Evolutionary conservation across 2,329 filamentous ascomycete genomes (phyloP).

Genomic region (Trichoderma oligosporum): DNA sequence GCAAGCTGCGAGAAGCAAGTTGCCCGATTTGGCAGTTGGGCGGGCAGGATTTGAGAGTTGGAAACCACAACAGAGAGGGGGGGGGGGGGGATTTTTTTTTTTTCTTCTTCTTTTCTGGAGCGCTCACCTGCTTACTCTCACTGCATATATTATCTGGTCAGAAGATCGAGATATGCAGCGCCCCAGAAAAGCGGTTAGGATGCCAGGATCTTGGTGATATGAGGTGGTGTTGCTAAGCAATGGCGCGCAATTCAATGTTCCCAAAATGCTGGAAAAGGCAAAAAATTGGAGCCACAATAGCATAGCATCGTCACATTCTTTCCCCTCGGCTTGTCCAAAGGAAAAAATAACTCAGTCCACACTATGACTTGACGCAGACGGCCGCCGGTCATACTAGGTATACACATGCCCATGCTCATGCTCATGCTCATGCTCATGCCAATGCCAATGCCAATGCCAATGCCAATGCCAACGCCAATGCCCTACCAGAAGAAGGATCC

Average conservation of each 20-base stretch:
- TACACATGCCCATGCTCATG: neutral
- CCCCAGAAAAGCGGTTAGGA: slow-evolving; percentile 13
- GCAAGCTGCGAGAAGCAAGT: neutral
- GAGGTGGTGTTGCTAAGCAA: slow-evolving; percentile 1
- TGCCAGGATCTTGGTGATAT: slow-evolving; percentile 12
- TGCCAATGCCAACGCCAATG: neutral
- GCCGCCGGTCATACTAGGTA: no score
- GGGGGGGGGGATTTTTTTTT: no score
- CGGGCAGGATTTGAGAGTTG: slow-evolving; percentile 6
- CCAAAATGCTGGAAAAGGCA: neutral
- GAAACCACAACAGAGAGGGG: neutral
- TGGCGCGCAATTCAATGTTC: neutral
- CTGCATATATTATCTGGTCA: slow-evolving; percentile 16
- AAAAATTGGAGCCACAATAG: slow-evolving; percentile 10
- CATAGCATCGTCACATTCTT: slow-evolving; percentile 15
- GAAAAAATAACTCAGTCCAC: slow-evolving; percentile 12
- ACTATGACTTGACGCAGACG: neutral
- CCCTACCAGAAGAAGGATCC: slow-evolving; percentile 8
- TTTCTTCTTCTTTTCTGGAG: no score
- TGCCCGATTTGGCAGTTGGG: slow-evolving; percentile 11
- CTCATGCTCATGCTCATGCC: neutral
- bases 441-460: neutral
- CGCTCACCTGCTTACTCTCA: slow-evolving; percentile 10
- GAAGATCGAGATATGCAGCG: slow-evolving; percentile 18
- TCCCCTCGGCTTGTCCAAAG: slow-evolving; percentile 13